Evolutionary conservation across 1,284 basidiomycete species (phyloP).

Genomic region (Coriolopsis trogii): DNA sequence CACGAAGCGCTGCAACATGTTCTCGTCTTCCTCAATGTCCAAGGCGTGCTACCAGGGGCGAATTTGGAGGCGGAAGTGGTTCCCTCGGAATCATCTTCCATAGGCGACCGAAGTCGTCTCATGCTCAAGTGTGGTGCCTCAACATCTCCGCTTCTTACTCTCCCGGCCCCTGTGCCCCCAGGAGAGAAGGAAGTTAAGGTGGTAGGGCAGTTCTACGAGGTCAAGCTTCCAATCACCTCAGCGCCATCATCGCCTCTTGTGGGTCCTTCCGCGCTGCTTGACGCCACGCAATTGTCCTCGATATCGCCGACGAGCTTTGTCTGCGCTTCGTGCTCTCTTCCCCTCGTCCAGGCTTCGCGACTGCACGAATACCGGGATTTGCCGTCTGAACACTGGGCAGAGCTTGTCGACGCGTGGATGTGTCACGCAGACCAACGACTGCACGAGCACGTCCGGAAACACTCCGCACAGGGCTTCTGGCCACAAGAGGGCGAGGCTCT

Average conservation of each 20-base stretch:
- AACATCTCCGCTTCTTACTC: conserved; percentile 57
- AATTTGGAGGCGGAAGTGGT: conserved; percentile 67
- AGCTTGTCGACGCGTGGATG: conserved; percentile 98
- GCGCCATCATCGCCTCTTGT: conserved; percentile 20
- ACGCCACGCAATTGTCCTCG: conserved; percentile 62
- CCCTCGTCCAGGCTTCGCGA: conserved; percentile 57
- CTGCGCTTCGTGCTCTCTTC: conserved; percentile 78
- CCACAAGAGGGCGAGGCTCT: conserved; percentile 71
- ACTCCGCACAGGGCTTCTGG: conserved; percentile 78
- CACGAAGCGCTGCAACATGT: conserved; percentile 82
- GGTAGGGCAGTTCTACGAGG: conserved; percentile 51
- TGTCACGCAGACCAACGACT: conserved; percentile 91
- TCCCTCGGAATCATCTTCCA: conserved; percentile 37
- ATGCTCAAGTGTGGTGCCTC: conserved; percentile 61
- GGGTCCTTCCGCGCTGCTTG: conserved; percentile 51
- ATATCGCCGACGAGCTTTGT: conserved; percentile 63
- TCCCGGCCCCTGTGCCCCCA: conserved; percentile 65
- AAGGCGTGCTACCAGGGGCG: conserved; percentile 46
- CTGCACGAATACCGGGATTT: conserved; percentile 74
- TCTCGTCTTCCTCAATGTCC: conserved; percentile 64
- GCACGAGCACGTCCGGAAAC: conserved; percentile 67
- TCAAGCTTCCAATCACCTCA: conserved; percentile 54
- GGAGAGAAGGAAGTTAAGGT: conserved; percentile 63
- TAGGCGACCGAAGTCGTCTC: conserved; percentile 47
- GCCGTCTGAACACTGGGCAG: conserved; percentile 95